These are phyloP conservation scores for Rhizophora apiculata DNA, from an alignment of 345 rosid genomes.

Conservation along the genomic window DNA sequence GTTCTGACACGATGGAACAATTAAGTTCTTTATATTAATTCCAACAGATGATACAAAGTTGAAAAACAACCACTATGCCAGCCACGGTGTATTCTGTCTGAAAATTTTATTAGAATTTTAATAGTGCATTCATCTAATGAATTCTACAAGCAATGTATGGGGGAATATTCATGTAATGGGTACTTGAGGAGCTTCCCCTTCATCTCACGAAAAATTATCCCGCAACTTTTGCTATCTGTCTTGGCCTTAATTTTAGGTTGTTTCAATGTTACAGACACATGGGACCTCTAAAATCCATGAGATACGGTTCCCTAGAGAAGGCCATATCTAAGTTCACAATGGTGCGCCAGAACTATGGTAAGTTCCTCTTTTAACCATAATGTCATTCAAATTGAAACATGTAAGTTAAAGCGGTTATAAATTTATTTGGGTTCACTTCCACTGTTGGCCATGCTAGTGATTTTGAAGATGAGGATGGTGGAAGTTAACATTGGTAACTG, in stretches of 20 bases:
- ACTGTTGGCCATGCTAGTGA: not conserved
- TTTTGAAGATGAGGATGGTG: not conserved
- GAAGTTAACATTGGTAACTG: not conserved
- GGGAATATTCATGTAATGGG: too few relatives aligned
- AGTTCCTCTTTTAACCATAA: constrained; percentile 5
- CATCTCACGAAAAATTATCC: not conserved
- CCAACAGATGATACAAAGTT: too few relatives aligned
- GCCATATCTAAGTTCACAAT: constrained; percentile 71
- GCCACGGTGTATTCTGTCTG: too few relatives aligned
- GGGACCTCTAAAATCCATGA: constrained; percentile 74
- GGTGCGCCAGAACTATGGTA: constrained; percentile 81
- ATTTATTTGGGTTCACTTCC: too few relatives aligned
- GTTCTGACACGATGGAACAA: constrained; percentile 10
- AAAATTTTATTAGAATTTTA: too few relatives aligned
- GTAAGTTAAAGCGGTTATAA: too few relatives aligned
- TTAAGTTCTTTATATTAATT: not conserved
- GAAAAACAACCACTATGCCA: too few relatives aligned
- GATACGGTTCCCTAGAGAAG: constrained; percentile 60
- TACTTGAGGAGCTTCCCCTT: not conserved
- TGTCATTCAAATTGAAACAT: too few relatives aligned
- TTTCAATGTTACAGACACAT: constrained; percentile 53
- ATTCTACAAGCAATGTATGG: too few relatives aligned
- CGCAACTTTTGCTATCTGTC: not conserved
- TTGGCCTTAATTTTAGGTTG: constrained; percentile 1
- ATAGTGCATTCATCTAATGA: too few relatives aligned